Percentiles rank a stretch among this genome's conserved stretches.
Evolutionary conservation across 129 eudicot genomes (phyloP).

Genomic region (Scalesia atractyloides): DNA sequence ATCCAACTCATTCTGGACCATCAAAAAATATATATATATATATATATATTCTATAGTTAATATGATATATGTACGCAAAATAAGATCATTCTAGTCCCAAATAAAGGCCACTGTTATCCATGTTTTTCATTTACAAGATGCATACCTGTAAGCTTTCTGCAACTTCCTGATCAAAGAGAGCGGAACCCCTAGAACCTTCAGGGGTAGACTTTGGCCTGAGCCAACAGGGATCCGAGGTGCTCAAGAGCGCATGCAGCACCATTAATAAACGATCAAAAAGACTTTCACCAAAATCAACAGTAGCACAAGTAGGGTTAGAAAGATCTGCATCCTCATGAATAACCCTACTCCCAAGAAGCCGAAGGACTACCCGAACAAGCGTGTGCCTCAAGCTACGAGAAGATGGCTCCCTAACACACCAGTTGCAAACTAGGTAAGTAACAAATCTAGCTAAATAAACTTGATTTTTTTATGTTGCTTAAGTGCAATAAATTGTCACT

Average conservation of each 20-base stretch:
- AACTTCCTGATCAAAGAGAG: slow-evolving; percentile 66
- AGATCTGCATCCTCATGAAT: slow-evolving; percentile 77
- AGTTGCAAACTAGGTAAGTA: slow-evolving; percentile 14
- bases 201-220: slow-evolving; percentile 46
- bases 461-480: too few relatives aligned
- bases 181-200: slow-evolving; percentile 47
- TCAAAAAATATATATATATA: too few relatives aligned
- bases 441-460: too few relatives aligned
- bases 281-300: slow-evolving; percentile 62
- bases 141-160: slow-evolving; percentile 91
- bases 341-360: slow-evolving; percentile 94
- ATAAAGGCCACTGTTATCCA: too few relatives aligned
- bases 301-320: slow-evolving; percentile 38
- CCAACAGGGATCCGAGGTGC: slow-evolving; percentile 80
- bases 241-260: slow-evolving; percentile 79
- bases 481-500: neutral
- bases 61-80: too few relatives aligned
- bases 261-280: slow-evolving; percentile 73
- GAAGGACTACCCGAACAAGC: slow-evolving; percentile 79
- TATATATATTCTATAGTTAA: too few relatives aligned
- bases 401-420: slow-evolving; percentile 66
- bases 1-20: too few relatives aligned
- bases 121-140: neutral
- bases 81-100: too few relatives aligned
- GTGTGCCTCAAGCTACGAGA: slow-evolving; percentile 67